Evolutionary conservation across 345 rosid species (phyloP).

Genomic region (Salix udensis): DNA sequence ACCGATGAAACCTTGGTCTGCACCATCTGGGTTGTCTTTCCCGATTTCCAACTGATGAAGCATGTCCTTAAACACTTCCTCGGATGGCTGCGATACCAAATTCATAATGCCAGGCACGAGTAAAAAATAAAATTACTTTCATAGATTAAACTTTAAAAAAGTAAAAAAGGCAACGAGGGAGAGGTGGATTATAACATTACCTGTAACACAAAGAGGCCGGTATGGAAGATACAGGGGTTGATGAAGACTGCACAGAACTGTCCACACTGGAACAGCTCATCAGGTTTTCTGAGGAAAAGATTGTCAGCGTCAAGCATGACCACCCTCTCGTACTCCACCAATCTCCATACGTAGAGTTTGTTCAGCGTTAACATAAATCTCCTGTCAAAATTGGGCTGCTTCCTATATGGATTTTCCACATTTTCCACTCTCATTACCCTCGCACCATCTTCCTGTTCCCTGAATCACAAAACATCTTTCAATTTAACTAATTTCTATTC

Average conservation of each 20-base stretch:
- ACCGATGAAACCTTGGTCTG: slow-evolving; percentile 91
- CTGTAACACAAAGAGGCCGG: slow-evolving; percentile 90
- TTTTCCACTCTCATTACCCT: slow-evolving; percentile 81
- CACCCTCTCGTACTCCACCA: slow-evolving; percentile 75
- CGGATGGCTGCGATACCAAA: slow-evolving; percentile 58
- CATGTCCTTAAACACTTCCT: slow-evolving; percentile 68
- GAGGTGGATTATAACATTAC: slow-evolving; percentile 19
- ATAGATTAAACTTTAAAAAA: neutral
- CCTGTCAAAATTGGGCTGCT: slow-evolving; percentile 46
- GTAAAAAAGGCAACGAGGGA: neutral
- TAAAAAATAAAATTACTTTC: neutral
- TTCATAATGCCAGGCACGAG: neutral
- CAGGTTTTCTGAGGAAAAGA: slow-evolving; percentile 73
- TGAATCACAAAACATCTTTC: slow-evolving; percentile 26
- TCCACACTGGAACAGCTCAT: slow-evolving; percentile 92
- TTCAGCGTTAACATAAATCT: slow-evolving; percentile 87
- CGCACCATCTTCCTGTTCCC: slow-evolving; percentile 84
- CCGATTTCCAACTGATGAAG: slow-evolving; percentile 57
- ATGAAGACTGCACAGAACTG: slow-evolving; percentile 92
- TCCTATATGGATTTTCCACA: slow-evolving; percentile 78
- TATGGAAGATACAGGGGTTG: slow-evolving; percentile 96
- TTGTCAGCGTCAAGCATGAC: slow-evolving; percentile 93
- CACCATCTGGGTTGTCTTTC: slow-evolving; percentile 79
- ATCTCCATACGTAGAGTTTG: slow-evolving; percentile 89
- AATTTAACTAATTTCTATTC: too few species aligned